A percentile compares a stretch with the other conserved stretches of the same genome.
Conservation (phyloP, 257 asterid genomes). For the Nicotiana sylvestris region DNA sequence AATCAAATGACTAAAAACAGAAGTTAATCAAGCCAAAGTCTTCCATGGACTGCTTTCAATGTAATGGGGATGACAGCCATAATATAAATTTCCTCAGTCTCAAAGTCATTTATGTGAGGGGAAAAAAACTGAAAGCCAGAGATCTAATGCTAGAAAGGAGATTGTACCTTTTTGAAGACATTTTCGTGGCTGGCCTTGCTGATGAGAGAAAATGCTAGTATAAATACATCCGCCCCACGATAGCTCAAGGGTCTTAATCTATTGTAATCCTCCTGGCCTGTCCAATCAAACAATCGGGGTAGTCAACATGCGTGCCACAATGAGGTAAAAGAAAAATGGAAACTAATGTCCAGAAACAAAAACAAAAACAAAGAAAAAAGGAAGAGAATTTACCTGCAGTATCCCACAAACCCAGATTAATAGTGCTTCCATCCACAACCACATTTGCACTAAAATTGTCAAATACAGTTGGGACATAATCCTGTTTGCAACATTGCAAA, state of each 20-base stretch:
- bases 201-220: slow-evolving; percentile 85
- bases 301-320: slow-evolving; percentile 13
- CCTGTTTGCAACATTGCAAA: slow-evolving; percentile 32
- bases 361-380: not conserved
- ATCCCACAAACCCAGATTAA: slow-evolving; percentile 81
- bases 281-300: not conserved
- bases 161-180: slow-evolving; percentile 57
- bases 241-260: slow-evolving; percentile 85
- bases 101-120: not conserved
- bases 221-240: slow-evolving; percentile 93
- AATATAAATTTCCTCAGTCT: not conserved
- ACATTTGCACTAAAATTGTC: slow-evolving; percentile 92
- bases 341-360: not conserved
- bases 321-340: not conserved
- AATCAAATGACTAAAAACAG: not conserved
- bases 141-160: not conserved
- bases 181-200: slow-evolving; percentile 93
- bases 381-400: slow-evolving; percentile 58
- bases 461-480: slow-evolving; percentile 87
- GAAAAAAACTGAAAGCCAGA: not conserved
- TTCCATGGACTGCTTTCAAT: not conserved
- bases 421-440: slow-evolving; percentile 77
- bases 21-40: not conserved
- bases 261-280: slow-evolving; percentile 89
- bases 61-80: not conserved